Base-by-base conservation (phyloP, 1,284 basidiomycete species). In the Exobasidium cylindrosporum region DNA sequence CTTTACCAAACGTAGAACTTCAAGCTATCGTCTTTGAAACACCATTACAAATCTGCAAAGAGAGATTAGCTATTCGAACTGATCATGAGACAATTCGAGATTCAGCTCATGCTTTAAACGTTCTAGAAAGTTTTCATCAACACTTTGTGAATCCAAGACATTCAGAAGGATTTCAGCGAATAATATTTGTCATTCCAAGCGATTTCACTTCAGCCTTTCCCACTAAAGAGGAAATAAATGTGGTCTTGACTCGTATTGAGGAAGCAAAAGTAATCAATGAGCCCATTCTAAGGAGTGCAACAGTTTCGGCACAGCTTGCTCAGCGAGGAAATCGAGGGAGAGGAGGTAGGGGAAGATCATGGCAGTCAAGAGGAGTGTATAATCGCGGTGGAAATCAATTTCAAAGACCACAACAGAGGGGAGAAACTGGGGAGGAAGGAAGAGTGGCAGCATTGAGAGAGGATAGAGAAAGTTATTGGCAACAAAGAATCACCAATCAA, bases 41-140 rank as follows among this genome's bases (percentile, higher is more conserved):
- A 31, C 47, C 47, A 10, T 23, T 26, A 7, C 10, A 50, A 7
- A 23, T 50, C 21, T 50, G 47, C 47, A 24, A 31, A 50, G 47
- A 7, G 21, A 24, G 47, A 31, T 21, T 50, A 23, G 23, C 29
- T 14, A 24, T 50, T 24, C 47, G 47, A 24, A 50, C 7, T 14
- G 47, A 50, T 31, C 47, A 50, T 21, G 47, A 50, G 47, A 50
- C 47, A 7, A 24, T 50, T 31, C 23, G 29, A 31, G 47, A 50
- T 21, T 21, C 47, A 31, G 24, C 23, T 7, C 47, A 31, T 23
- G 47, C 47, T 24, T 21, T 50, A 7, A 21, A 50, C 24, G 47
- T 50, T 21, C 7, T 50, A 10, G 23, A 24, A 24, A 7, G 47
- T 21, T 50, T 50, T 31, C 47, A 50, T 24, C 47, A 21, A 7